Base-by-base conservation (phyloP, 805 yeast species). In the Sugiyamaella qingdaonensis region DNA sequence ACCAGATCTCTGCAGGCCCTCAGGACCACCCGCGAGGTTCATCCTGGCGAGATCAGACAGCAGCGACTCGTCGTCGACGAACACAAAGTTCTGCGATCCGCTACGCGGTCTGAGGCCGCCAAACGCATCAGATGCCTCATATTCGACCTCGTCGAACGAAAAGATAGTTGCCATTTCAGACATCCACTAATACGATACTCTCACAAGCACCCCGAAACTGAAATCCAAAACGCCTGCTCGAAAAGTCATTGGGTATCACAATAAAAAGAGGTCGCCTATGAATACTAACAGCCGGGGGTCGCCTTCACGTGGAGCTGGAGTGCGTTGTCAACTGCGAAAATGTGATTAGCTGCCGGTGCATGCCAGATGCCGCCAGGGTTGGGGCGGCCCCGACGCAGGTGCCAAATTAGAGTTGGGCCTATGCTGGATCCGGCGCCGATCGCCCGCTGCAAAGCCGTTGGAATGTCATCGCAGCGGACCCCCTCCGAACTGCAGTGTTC, bases 81-180 rank as follows among this genome's bases (percentile, higher is more conserved):
- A 44, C 19, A 49, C 50, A 14, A 37, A 48, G 45, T 53, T 49
- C 47, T 53, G 53, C 16, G 52, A 48, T 13, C 48, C 48, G 37
- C 51, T 29, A 11, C 55, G 34, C 5, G 46, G 24, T 19, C 27
- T 11, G 21, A 31, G 27, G 8, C 16, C 14, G 31, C 47, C 49
- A 13, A 32, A 35, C 39, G 13, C 29, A 37, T 16, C 36, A 14
- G 32, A 27, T 4, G 29, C 29, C 48, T 53, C 60, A 45, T 56
- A 51, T 27, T 49, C 56, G 11, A 39, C 51, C 34, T 62, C 66
- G 47, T 63, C 66, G 48, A 63, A 63, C 13, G 65, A 54, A 54
- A 63, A 63, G 14, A 62, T 60, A 10, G 63, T 61, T 3, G 63
- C 58, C 66, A 62, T 62, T 14, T 45, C 16, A n/a, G 37, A 34